Evolutionary conservation across 2,329 filamentous ascomycete species (phyloP).

Genomic region (Colletotrichum cuscutae): DNA sequence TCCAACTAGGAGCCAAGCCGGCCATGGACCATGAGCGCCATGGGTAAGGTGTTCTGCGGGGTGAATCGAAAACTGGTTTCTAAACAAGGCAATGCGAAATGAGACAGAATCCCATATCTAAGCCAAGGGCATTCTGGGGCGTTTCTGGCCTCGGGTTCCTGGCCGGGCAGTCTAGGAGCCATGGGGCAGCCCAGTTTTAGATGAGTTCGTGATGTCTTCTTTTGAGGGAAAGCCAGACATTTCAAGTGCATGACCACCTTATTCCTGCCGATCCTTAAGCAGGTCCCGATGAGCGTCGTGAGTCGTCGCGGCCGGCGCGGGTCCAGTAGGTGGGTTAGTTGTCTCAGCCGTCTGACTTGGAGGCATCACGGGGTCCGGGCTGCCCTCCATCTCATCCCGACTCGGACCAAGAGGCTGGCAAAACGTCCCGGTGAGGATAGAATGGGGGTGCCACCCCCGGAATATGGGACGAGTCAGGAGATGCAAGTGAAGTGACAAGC

Average conservation of each 20-base stretch:
- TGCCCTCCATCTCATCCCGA: slow-evolving; percentile 28
- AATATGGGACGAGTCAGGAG: slow-evolving; percentile 35
- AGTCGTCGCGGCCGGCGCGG: slow-evolving; percentile 30
- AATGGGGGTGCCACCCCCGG: slow-evolving; percentile 17
- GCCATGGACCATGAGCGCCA: slow-evolving; percentile 3
- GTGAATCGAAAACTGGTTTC: slow-evolving; percentile 10
- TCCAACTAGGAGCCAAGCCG: slow-evolving; percentile 8
- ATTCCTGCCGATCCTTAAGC: slow-evolving; percentile 30
- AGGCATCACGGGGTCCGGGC: slow-evolving; percentile 31
- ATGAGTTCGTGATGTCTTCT: slow-evolving; percentile 25
- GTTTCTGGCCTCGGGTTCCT: slow-evolving; percentile 25
- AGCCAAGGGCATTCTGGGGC: slow-evolving; percentile 25
- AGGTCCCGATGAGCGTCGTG: slow-evolving; percentile 32
- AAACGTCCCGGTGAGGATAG: slow-evolving; percentile 5
- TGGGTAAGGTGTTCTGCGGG: slow-evolving; percentile 32
- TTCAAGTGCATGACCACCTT: slow-evolving; percentile 29
- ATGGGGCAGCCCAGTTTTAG: slow-evolving; percentile 13
- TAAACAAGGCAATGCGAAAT: slow-evolving; percentile 6
- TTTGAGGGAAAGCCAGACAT: slow-evolving; percentile 15
- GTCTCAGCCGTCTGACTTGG: slow-evolving; percentile 30
- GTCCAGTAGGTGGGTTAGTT: slow-evolving; percentile 18
- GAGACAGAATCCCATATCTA: slow-evolving; percentile 35
- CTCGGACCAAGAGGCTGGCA: slow-evolving; percentile 13
- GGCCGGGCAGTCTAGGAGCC: slow-evolving; percentile 1
- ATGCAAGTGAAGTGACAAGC: slow-evolving; percentile 27